Percentiles rank a stretch among this genome's conserved stretches.
These are phyloP conservation scores for Aureobasidium subglaciale DNA, from an alignment of 2,329 filamentous ascomycete genomes.

Conservation along the genomic window DNA sequence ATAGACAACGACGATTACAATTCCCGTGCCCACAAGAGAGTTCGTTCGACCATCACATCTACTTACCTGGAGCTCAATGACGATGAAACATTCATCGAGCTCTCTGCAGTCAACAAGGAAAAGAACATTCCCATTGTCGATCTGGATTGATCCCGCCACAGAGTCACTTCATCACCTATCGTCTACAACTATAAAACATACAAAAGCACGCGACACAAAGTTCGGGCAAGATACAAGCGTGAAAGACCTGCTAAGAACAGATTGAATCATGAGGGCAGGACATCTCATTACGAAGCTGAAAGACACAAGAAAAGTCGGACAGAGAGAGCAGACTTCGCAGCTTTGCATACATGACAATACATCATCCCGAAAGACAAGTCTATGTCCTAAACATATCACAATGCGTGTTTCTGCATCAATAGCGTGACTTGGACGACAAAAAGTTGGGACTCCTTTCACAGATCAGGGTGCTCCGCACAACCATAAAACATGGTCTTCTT, in stretches of 20 bases:
- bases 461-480: neutral
- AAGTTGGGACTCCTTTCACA: neutral
- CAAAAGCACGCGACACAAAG: neutral
- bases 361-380: too few relatives aligned
- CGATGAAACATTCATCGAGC: neutral
- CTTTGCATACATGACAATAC: too few relatives aligned
- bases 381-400: too few relatives aligned
- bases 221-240: too few relatives aligned
- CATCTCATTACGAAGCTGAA: too few relatives aligned
- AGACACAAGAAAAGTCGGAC: too few relatives aligned
- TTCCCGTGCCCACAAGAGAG: neutral
- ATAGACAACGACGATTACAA: neutral
- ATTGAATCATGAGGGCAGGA: too few relatives aligned
- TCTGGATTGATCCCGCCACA: neutral
- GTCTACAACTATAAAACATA: too few relatives aligned
- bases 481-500: neutral
- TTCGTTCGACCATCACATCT: neutral
- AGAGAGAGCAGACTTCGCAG: too few relatives aligned
- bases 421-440: neutral
- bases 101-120: neutral
- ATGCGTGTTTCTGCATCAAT: too few relatives aligned
- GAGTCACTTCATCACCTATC: too few relatives aligned
- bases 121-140: neutral
- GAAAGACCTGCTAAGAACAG: too few relatives aligned
- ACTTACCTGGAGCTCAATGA: neutral